These are phyloP conservation scores for Termitomyces sp. DNA, from an alignment of 768 basidiomycete species.

Conservation along the genomic window DNA sequence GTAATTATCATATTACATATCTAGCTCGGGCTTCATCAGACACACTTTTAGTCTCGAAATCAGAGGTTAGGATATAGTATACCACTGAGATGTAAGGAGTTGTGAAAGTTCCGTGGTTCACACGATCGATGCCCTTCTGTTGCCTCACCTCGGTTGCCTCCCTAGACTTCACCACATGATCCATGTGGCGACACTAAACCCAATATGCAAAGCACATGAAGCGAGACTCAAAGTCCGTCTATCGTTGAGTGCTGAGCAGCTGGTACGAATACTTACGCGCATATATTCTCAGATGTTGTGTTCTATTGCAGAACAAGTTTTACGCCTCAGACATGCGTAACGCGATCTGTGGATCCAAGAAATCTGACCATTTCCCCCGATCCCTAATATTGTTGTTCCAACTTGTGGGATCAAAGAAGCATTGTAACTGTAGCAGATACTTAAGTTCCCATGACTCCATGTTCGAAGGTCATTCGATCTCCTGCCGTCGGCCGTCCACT, in stretches of 20 bases:
- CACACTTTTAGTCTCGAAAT: not conserved
- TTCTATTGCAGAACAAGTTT: not conserved
- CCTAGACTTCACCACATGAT: too few species aligned
- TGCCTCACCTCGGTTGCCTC: too few species aligned
- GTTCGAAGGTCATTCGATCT: too few species aligned
- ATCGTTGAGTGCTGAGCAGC: too few species aligned
- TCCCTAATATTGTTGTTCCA: not conserved
- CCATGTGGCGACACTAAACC: too few species aligned
- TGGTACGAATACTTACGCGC: too few species aligned
- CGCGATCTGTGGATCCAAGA: not conserved
- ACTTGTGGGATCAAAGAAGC: constrained; percentile 6
- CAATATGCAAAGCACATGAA: too few species aligned
- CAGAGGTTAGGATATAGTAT: not conserved
- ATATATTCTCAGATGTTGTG: not conserved
- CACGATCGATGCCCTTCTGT: too few species aligned
- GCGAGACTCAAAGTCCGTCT: too few species aligned
- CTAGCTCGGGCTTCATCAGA: not conserved
- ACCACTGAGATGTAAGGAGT: not conserved
- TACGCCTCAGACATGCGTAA: not conserved
- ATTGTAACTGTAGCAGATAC: too few species aligned
- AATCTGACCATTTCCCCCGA: not conserved
- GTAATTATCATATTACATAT: not conserved
- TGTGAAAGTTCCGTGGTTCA: not conserved
- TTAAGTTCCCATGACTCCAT: not conserved
- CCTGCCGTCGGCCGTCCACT: not conserved